Percentiles rank a stretch among this genome's conserved stretches.
Conservation (phyloP, 73 alveolate genomes). For the Symbiodinium pilosum region DNA sequence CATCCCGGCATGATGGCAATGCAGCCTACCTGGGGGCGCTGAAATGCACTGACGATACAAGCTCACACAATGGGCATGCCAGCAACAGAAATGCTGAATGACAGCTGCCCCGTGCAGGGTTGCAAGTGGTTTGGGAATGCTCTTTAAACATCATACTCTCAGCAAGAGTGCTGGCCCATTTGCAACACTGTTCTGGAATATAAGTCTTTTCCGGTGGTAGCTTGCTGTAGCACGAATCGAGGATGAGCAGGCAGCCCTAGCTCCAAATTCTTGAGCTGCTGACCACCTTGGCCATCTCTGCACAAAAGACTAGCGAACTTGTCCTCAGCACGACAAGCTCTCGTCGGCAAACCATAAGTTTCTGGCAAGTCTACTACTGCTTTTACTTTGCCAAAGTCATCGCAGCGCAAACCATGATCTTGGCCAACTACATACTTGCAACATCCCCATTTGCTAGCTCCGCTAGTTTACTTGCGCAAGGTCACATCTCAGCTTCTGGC, state of each 20-base stretch:
- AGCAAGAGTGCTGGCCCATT: background rate
- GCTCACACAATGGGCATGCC: too few relatives aligned
- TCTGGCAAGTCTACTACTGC: background rate
- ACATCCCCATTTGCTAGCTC: too few relatives aligned
- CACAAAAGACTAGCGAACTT: slow-evolving; percentile 53
- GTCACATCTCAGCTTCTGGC: background rate
- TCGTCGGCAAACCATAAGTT: background rate
- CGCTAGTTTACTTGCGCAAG: too few relatives aligned
- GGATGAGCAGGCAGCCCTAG: background rate
- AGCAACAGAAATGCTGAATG: background rate
- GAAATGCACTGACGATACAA: background rate
- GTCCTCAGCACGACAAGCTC: slow-evolving; percentile 22
- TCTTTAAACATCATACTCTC: too few relatives aligned
- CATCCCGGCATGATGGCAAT: slow-evolving; percentile 6
- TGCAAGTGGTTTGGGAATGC: too few relatives aligned
- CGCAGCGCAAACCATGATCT: too few relatives aligned
- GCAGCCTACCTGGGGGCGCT: slow-evolving; percentile 37
- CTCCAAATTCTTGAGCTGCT: too few relatives aligned
- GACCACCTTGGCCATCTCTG: slow-evolving; percentile 48
- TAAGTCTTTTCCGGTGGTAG: background rate
- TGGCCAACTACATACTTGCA: too few relatives aligned
- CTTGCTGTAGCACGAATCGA: background rate
- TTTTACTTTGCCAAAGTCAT: background rate
- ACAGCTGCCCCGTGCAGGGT: too few relatives aligned
- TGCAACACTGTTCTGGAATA: background rate